These are phyloP conservation scores for Apophysomyces sp. DNA, from an alignment of 371 early-diverging fungal genomes.

Conservation along the genomic window DNA sequence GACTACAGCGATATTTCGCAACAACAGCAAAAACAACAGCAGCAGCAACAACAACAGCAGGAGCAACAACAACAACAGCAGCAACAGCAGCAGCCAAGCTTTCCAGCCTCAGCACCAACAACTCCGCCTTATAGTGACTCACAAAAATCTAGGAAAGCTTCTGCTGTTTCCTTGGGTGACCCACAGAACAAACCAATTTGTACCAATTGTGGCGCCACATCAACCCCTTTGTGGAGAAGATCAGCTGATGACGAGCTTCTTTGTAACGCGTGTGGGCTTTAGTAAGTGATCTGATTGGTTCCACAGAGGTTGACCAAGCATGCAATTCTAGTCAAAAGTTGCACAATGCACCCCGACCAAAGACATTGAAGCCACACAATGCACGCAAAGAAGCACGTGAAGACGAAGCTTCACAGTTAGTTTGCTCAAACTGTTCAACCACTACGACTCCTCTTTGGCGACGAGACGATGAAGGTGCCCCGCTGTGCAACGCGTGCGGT, in stretches of 20 bases:
- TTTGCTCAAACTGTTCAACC: slow-evolving; percentile 88
- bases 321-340: slow-evolving; percentile 53
- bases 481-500: slow-evolving; percentile 96
- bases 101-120: slow-evolving; percentile 5
- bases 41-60: not conserved
- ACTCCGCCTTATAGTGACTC: slow-evolving; percentile 7
- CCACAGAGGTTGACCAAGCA: not conserved
- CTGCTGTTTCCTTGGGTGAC: slow-evolving; percentile 13
- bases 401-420: slow-evolving; percentile 46
- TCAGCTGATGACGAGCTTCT: slow-evolving; percentile 77
- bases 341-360: slow-evolving; percentile 72
- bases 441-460: slow-evolving; percentile 95
- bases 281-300: slow-evolving; percentile 29
- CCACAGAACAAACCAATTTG: slow-evolving; percentile 51
- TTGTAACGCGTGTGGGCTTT: slow-evolving; percentile 97
- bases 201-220: slow-evolving; percentile 86
- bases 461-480: slow-evolving; percentile 78
- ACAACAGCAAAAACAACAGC: slow-evolving; percentile 3
- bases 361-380: slow-evolving; percentile 39
- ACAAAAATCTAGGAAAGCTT: slow-evolving; percentile 7
- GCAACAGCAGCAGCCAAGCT: slow-evolving; percentile 1
- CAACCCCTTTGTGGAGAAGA: slow-evolving; percentile 96
- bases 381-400: slow-evolving; percentile 33
- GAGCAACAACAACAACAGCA: not conserved
- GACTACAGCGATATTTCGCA: not conserved